Evolutionary conservation across 176 grass and related monocot species (phyloP).

Genomic region (Pharus latifolius): DNA sequence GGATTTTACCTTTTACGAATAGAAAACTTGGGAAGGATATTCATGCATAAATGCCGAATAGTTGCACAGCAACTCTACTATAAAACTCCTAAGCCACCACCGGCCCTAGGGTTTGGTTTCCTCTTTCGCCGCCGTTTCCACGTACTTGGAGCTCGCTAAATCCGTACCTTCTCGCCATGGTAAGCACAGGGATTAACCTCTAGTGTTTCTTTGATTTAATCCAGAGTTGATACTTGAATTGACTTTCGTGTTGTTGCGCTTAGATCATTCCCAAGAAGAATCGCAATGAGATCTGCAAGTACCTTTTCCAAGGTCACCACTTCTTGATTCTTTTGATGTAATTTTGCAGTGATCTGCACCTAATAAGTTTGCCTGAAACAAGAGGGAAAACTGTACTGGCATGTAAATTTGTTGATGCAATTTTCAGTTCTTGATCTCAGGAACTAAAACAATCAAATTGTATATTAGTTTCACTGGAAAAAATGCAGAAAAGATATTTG

Average conservation of each 20-base stretch:
- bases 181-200: neutral
- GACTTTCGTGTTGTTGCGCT: neutral
- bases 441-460: neutral
- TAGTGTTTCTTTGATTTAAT: neutral
- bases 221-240: neutral
- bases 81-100: too few species aligned
- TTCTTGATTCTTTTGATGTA: neutral
- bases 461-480: too few species aligned
- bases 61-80: too few species aligned
- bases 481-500: neutral
- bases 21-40: too few species aligned
- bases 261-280: slow-evolving; percentile 53
- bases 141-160: too few species aligned
- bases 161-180: neutral
- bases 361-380: neutral
- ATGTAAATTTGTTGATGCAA: neutral
- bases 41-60: too few species aligned
- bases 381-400: neutral
- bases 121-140: neutral
- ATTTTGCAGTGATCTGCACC: neutral
- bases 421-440: neutral
- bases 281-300: slow-evolving; percentile 45
- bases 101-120: slow-evolving; percentile 5
- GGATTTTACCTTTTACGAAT: too few species aligned
- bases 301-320: slow-evolving; percentile 35